Percentiles rank a stretch among this genome's conserved stretches.
These are phyloP conservation scores for Gracilariopsis chorda DNA, from an alignment of 23 red algal genomes.

Conservation along the genomic window DNA sequence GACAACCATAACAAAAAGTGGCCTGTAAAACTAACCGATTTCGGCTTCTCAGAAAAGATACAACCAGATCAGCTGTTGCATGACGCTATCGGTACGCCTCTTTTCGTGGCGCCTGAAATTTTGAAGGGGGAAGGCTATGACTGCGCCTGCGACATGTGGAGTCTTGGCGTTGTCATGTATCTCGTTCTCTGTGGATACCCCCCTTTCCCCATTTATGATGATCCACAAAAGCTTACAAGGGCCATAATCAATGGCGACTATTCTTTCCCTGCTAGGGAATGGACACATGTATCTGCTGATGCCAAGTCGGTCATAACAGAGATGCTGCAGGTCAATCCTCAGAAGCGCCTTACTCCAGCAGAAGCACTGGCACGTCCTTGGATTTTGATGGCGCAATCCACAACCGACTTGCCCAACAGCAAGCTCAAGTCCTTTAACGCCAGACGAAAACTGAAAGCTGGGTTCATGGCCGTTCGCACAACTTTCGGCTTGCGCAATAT, in stretches of 20 bases:
- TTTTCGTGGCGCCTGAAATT: slow-evolving; percentile 91
- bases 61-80: slow-evolving; percentile 60
- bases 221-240: slow-evolving; percentile 44
- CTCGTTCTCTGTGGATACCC: slow-evolving; percentile 86
- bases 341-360: slow-evolving; percentile 70
- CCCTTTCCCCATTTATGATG: slow-evolving; percentile 69
- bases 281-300: slow-evolving; percentile 76
- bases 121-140: slow-evolving; percentile 75
- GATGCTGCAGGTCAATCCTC: slow-evolving; percentile 84
- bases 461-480: slow-evolving; percentile 51
- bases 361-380: slow-evolving; percentile 82
- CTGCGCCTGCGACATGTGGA: slow-evolving; percentile 90
- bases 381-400: slow-evolving; percentile 50
- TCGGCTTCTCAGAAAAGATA: slow-evolving; percentile 77
- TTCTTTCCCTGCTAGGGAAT: slow-evolving; percentile 78
- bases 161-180: slow-evolving; percentile 85
- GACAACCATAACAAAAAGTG: slow-evolving; percentile 57
- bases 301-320: slow-evolving; percentile 60
- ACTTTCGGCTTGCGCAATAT: slow-evolving; percentile 22
- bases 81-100: slow-evolving; percentile 80
- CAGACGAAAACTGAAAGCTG: slow-evolving; percentile 42
- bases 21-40: slow-evolving; percentile 76
- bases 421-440: slow-evolving; percentile 61
- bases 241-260: slow-evolving; percentile 78
- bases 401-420: slow-evolving; percentile 34